Evolutionary conservation across 345 rosid species (phyloP).

Genomic region (Rhodamnia rubescens): DNA sequence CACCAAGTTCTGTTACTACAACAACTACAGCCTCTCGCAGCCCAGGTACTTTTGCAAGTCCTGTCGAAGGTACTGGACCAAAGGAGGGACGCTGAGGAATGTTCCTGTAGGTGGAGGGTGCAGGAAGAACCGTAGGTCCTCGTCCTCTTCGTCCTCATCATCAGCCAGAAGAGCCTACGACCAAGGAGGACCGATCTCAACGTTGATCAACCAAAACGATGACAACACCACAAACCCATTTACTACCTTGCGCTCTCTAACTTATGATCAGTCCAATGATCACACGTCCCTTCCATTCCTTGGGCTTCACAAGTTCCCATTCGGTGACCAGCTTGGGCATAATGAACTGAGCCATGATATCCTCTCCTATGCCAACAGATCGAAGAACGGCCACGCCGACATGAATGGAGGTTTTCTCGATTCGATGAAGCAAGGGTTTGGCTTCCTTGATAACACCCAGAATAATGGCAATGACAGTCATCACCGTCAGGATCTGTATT

Average conservation of each 20-base stretch:
- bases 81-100: constrained; percentile 91
- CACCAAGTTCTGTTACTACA: constrained; percentile 97
- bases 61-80: constrained; percentile 97
- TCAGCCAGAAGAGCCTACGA: neutral
- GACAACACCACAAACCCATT: neutral
- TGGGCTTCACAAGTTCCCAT: neutral
- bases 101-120: constrained; percentile 98
- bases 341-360: neutral
- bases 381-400: neutral
- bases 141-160: constrained; percentile 18
- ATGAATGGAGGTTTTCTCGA: neutral
- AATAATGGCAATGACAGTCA: neutral
- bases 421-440: neutral
- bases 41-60: constrained; percentile 97
- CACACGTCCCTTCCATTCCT: neutral
- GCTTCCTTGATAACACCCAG: neutral
- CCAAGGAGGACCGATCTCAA: neutral
- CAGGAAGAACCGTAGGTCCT: constrained; percentile 83
- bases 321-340: neutral
- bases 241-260: neutral
- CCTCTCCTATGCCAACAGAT: neutral
- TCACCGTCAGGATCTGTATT: constrained; percentile 25
- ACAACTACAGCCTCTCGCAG: constrained; percentile 94
- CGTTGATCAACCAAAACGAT: neutral
- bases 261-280: neutral